Evolutionary conservation across 2,329 filamentous ascomycete genomes (phyloP), one percentile per base, ranked within the genome.

Genomic region (Capronia americana): DNA sequence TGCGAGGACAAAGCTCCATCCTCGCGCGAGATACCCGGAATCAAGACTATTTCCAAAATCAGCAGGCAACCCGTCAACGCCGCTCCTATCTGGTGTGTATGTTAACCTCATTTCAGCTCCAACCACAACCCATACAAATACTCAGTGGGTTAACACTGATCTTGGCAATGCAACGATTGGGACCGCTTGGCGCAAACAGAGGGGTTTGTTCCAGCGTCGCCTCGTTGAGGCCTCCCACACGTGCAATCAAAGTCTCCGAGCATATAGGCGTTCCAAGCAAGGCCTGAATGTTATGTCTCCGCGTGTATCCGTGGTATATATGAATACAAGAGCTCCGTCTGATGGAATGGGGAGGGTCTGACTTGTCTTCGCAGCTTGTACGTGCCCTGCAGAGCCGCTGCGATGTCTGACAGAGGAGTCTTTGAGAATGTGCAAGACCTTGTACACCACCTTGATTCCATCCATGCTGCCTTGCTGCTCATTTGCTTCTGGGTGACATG

Each of bases 221-320:
- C 48, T 51, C 14, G 14, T 51, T 51, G n/a, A 51, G 48, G 48
- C 48, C 48, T 14, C 48, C 46, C 48, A 28, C 24, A 8, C 14
- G 1, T 51, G 24, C 48, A 26, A 14, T 12, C 24, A 51, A 51
- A 26, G 20, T 51, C 48, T 51, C 48, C 48, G 48, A 28, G 20
- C 20, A 17, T 17, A 51, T 23, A 50, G 23, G n/a, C n/a, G n/a
- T 20, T 4, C n/a, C n/a, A 50, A 17, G 14, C n/a, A 10, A 2
- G 46, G 46, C 46, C 46, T 50, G 46, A 24, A 23, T 20, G 5
- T 50, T 50, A 51, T 51, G 48, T 51, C 48, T 51, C 48, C 48
- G 48, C 26, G 48, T 28, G 24, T 12, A 24, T 26, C 3, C 14
- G 12, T 26, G 20, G 20, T 26, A 10, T 12, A 51, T 26, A 24